Evolutionary conservation across 352 stramenopile species (phyloP), one percentile per base, ranked within the genome.

Genomic region (Phytophthora brassicae): DNA sequence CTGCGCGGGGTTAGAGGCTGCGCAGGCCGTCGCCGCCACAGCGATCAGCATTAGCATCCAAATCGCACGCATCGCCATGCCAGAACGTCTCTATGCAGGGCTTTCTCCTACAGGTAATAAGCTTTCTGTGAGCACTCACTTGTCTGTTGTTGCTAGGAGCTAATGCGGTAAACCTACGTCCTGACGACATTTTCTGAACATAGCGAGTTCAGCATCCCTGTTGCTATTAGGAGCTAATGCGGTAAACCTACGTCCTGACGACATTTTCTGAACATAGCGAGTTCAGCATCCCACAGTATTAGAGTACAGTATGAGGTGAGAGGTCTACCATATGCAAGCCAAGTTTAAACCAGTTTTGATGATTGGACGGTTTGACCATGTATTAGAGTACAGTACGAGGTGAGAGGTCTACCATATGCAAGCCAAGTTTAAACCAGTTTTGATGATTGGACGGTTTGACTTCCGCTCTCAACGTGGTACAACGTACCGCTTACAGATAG

Each of bases 1-100:
- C 35, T 74, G 51, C 43, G 70, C 62, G 26, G 71, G 62, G 50
- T 66, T 74, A 31, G 48, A 70, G 42, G 77, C 73, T 23, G 24
- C 17, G 13, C 54, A 60, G 11, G 20, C 22, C 28, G 38, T 20
- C 24, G 6, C 16, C 28, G 17, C n/a, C 16, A 29, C 4, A 43
- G 26, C 23, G 19, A 24, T 39, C 26, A 61, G 31, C 41, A 66
- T 16, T 36, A 70, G 61, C 33, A 39, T 5, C 31, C 72, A 45
- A 14, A 45, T 7, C 24, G 35, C 47, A 38, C 59, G 46, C 38
- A 53, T 22, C 59, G 31, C 24, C 64, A 72, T 72, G 41, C 41
- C 26, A 44, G 44, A 60, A 23, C 43, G 49, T 60, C 31, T 60
- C 43, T 39, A 60, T 41, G 45, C 29, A 47, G 24, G 33, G 42